Evolutionary conservation across 1,139 yeast species (phyloP), one percentile per base, ranked within the genome.

Genomic region (Lodderomyces beijingensis): DNA sequence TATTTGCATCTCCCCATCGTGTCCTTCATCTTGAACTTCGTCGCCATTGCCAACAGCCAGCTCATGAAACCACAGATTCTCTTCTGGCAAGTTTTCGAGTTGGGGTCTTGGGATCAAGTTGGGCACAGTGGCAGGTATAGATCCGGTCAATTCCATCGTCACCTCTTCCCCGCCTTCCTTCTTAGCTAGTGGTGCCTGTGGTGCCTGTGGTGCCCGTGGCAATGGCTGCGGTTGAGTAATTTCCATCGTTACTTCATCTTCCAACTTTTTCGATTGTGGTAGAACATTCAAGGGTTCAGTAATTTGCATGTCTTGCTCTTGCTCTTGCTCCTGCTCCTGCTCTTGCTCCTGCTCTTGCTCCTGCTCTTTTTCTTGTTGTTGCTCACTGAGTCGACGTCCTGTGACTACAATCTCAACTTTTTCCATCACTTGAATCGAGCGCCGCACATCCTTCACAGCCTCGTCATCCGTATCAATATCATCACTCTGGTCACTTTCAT

Each of bases 1-100:
- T 7, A 19, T 11, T 5, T 16, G 25, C 18, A 31, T 27, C 12
- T 27, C 38, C 4, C 29, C 34, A 8, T 34, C 34, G 20, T 29
- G 21, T 11, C 23, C 26, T 4, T 28, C 26, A 15, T 21, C 25
- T 16, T 28, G 16, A 21, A 17, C 22, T 14, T 26, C 21, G 7
- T 19, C 21, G 21, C 9, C 10, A n/a, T n/a, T n/a, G n/a, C n/a
- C n/a, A 28, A 20, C 21, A 28, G 16, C 22, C 31, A 3, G 31
- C 31, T 16, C 22, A 25, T 23, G 17, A 21, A 23, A 16, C 32
- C 16, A 25, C 16, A 9, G 12, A n/a, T 25, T 25, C 27, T 12
- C 15, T 12, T 25, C 11, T 10, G 11, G 9, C 11, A n/a, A 12
- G 26, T 23, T 23, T 23, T 10, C 9, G 7, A 23, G 9, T 19